Base-by-base conservation (phyloP, 2,329 filamentous ascomycete species). In the Pleomassaria siparia region DNA sequence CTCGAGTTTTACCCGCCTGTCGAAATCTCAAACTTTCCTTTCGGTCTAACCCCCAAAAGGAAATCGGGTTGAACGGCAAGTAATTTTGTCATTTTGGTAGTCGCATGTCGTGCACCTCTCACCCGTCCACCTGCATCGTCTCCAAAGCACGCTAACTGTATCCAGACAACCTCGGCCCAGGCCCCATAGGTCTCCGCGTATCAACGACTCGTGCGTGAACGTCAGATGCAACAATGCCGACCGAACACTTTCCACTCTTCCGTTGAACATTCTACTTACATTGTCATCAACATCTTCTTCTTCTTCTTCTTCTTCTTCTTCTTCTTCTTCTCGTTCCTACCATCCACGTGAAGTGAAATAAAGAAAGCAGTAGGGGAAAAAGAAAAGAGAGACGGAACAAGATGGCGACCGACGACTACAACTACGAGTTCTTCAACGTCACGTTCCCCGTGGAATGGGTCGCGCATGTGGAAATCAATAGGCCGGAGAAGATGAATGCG, bases 391-490 rank as follows among this genome's bases (percentile, higher is more conserved):
- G 35, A 37, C 16, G 6, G 13, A 8, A 36, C 32, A 37, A 37
- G 8, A 37, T 37, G 35, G 35, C 64, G 28, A 55, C 64, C 26
- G 51, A n/a, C n/a, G n/a, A 60, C 20, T 75, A 73, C 55, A 63
- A 69, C 9, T 86, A 82, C 73, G 75, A 85, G 58, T 78, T 88
- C 76, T 91, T 90, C 80, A 83, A 84, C 56, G 78, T 95, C 58
- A 83, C 81, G n/a, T 84, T 84, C 33, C 89, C 91, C 0, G 64
- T 74, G 29, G 80, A 86, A 63, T 84, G 84, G 74, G 86, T 96
- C 40, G 88, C 86, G n/a, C 89, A 95, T 69, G 87, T 97, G 49
- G 87, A 96, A 73, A 95, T 95, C 74, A 91, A 95, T 76, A 83
- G 91, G 1, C 84, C 91, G 1, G 72, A 83, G 56, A 96, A 95